These are phyloP conservation scores for Mortierella claussenii DNA, from an alignment of 192 early-diverging fungal species.

Conservation along the genomic window DNA sequence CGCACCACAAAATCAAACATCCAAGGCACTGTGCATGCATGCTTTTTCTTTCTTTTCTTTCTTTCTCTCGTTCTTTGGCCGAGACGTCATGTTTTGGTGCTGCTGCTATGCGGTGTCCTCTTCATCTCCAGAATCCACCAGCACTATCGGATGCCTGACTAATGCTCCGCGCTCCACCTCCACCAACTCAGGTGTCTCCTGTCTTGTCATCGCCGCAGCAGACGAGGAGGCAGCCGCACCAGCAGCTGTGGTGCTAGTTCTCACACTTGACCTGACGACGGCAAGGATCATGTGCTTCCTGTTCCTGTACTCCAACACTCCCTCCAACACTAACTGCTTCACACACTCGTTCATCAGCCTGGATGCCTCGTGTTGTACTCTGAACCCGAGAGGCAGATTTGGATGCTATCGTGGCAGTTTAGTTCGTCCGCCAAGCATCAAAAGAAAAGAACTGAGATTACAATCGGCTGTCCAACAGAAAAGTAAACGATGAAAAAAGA, in stretches of 20 bases:
- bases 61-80: too few relatives aligned
- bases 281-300: slow-evolving; percentile 1
- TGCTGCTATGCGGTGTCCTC: too few relatives aligned
- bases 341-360: slow-evolving; percentile 3
- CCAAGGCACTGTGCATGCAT: too few relatives aligned
- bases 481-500: not conserved
- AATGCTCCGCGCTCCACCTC: not conserved
- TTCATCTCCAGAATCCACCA: slow-evolving; percentile 9
- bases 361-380: not conserved
- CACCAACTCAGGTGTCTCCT: not conserved
- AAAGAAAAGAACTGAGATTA: too few relatives aligned
- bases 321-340: slow-evolving; percentile 1
- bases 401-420: not conserved
- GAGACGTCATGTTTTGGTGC: too few relatives aligned
- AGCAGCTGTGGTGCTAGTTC: too few relatives aligned
- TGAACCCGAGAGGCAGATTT: too few relatives aligned
- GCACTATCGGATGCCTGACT: not conserved
- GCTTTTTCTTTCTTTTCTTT: not conserved
- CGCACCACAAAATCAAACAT: too few relatives aligned
- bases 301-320: slow-evolving; percentile 2
- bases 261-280: not conserved
- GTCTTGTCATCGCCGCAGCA: not conserved
- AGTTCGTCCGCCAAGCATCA: slow-evolving; percentile 8
- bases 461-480: too few relatives aligned
- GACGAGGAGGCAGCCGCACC: too few relatives aligned